Base-by-base conservation (phyloP, 2,329 filamentous ascomycete genomes). In the Fusarium coicis region DNA sequence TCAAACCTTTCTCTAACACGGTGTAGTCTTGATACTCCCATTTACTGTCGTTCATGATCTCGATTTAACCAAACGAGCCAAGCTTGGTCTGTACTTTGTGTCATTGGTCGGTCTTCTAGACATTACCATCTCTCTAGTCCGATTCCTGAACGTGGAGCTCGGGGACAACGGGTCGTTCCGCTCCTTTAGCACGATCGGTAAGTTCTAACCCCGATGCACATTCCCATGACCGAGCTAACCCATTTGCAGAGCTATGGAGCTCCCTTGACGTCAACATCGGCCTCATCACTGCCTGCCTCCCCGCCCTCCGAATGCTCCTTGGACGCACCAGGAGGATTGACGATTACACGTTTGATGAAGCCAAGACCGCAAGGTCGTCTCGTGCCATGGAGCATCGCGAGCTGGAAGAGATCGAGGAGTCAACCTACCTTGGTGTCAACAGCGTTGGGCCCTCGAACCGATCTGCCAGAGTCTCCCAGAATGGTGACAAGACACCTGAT, bases 191-290 rank as follows among this genome's bases (percentile, higher is more conserved):
- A 60, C 44, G 4, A 52, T 34, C 30, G 64, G 64, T 67, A 46
- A 36, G 52, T 16, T 53, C 23, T 43, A 37, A 5, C 5, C 12
- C 21, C 16, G 4, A 10, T 10, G 6, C 18, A 21, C 18, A n/a
- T 28, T 14, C 6, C 39, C 10, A 15, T n/a, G 28, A 37, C 4
- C 10, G 4, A 10, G 6, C 58, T 47, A 39, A 58, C 16, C 21
- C 10, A 16, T 21, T 16, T 56, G 42, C 18, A 75, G 73, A 75
- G 32, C 37, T 75, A 4, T 75, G 73, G 70, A 73, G 66, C 23
- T 58, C 69, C 9, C 70, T 75, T 9, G 73, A 75, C 6, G 73
- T 61, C 12, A 71, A 74, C 15, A 63, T 75, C 12, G 69, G 66
- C 4, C 72, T 75, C 12, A 65, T 75, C 11, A 44, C 63, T 15